Evolutionary conservation across 148 eudicot genomes (phyloP).

Genomic region (Limonium bicolor): DNA sequence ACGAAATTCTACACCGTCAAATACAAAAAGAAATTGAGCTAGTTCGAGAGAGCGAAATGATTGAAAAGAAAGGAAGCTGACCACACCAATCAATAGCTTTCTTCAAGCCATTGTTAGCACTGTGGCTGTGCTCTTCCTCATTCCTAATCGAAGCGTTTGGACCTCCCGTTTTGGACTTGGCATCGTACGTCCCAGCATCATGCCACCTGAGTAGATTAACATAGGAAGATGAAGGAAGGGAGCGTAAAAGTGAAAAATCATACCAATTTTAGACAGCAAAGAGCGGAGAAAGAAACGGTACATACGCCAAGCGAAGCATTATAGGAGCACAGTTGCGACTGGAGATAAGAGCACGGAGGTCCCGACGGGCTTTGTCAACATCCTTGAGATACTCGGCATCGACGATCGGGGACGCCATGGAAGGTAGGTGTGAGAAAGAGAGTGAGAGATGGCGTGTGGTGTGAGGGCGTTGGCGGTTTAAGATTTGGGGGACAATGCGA

Average conservation of each 20-base stretch:
- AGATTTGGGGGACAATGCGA: no score
- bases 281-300: slow-evolving; percentile 4
- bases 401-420: slow-evolving; percentile 76
- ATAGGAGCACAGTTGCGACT: slow-evolving; percentile 84
- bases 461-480: no score
- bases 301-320: slow-evolving; percentile 95
- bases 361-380: slow-evolving; percentile 85
- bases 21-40: background rate
- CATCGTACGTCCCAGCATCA: slow-evolving; percentile 95
- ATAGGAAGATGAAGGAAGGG: background rate
- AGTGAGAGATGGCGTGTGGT: background rate
- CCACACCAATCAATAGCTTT: slow-evolving; percentile 90
- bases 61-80: slow-evolving; percentile 10
- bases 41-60: no score
- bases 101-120: slow-evolving; percentile 72
- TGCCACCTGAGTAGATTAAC: slow-evolving; percentile 52
- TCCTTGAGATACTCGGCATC: slow-evolving; percentile 69
- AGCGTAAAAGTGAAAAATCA: no score
- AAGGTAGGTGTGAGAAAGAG: background rate
- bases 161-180: slow-evolving; percentile 81
- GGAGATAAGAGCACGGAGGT: slow-evolving; percentile 86
- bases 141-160: slow-evolving; percentile 85
- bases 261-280: no score
- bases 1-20: background rate
- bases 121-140: slow-evolving; percentile 63